phyloP scores from a whole-genome alignment of 805 yeast genomes.

The Clavispora asparagi region DNA sequence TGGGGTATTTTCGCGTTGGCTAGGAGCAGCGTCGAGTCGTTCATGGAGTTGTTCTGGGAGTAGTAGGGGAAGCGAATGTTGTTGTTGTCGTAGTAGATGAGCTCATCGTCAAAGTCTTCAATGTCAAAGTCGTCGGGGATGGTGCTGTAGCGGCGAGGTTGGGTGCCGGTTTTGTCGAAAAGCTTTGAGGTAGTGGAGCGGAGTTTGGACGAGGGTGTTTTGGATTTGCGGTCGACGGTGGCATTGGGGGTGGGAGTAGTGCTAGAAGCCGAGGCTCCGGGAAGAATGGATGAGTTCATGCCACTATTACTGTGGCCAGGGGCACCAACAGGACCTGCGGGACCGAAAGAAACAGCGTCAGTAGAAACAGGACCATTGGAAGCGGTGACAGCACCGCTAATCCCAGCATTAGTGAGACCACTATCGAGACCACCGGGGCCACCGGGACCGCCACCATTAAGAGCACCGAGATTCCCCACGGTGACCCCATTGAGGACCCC shows the following conservation, averaged over 20 bases:
- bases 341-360: too few relatives aligned
- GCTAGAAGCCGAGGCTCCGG: too few relatives aligned
- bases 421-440: too few relatives aligned
- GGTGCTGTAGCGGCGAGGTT: slow-evolving; percentile 68
- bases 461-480: too few relatives aligned
- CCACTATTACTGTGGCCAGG: too few relatives aligned
- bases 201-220: slow-evolving; percentile 34
- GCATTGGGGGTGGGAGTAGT: not conserved
- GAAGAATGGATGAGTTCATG: too few relatives aligned
- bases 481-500: too few relatives aligned
- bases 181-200: slow-evolving; percentile 68
- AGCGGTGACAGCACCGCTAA: too few relatives aligned
- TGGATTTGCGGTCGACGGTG: not conserved
- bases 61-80: slow-evolving; percentile 35
- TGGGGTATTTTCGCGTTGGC: slow-evolving; percentile 27
- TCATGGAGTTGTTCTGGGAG: slow-evolving; percentile 17
- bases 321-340: too few relatives aligned
- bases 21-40: slow-evolving; percentile 30
- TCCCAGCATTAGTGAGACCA: too few relatives aligned
- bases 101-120: slow-evolving; percentile 52
- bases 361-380: too few relatives aligned
- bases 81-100: slow-evolving; percentile 39
- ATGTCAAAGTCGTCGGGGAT: slow-evolving; percentile 57
- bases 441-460: too few relatives aligned
- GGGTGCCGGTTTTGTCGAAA: slow-evolving; percentile 69